Base-by-base conservation (phyloP, 2,329 filamentous ascomycete species). In the Penicillium sp. region DNA sequence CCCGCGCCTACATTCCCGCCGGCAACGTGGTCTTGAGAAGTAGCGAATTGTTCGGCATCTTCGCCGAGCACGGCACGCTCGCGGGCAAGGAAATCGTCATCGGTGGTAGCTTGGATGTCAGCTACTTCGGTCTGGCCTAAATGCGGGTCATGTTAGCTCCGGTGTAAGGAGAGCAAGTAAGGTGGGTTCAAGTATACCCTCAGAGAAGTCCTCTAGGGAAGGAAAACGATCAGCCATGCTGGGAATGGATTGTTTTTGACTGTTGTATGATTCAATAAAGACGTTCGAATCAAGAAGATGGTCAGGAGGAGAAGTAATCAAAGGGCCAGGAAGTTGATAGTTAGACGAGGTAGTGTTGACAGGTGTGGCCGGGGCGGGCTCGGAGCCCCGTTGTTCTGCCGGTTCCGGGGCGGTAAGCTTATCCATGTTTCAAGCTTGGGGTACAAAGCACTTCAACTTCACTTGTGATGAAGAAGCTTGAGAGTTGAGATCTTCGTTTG, bases 1-100 rank as follows among this genome's bases (percentile, higher is more conserved):
- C 79, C 82, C 63, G 85, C 80, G 66, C 88, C 86, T 63, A 82
- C 83, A 53, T 86, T 82, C 40, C 5, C 31, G 55, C 83, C 80
- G 72, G 79, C 80, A 75, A 68, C 70, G 50, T 75, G 73, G 62
- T 96, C 91, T 70, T 88, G 86, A 60, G 86, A 83, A 33, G 90
- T 89, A 62, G 88, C 83, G 75, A 99, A 99, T 79, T 92, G 90
- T 68, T 92, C 85, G 59, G 94, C 94, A 75, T 97, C 94, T 62
- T 96, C 94, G 64, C 94, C 94, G 8, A 99, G 86, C 19, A 88
- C 78, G 60, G 92, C 94, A 71, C 92, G 91, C 79, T 99, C 94
- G 66, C 93, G 90, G 61, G 90, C 87, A 48, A 97, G 85, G 75
- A 99, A 97, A 76, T 96, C 91, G 61, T 84, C 81, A 33, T 87